phyloP scores from a whole-genome alignment of 345 rosid genomes.

The Camelina laxa region DNA sequence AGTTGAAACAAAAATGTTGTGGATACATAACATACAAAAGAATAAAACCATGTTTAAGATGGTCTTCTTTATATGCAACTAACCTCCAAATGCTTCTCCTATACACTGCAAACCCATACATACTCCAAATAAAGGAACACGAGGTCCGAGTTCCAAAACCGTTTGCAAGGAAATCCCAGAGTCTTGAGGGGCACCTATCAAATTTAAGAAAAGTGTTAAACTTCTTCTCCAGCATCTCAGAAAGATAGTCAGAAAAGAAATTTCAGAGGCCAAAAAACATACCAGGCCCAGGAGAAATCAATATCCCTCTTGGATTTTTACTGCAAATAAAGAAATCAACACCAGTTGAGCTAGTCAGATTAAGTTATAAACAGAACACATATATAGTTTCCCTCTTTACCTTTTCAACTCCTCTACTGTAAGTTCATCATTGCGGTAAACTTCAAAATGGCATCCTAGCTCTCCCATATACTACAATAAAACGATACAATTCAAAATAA shows the following conservation, averaged over 20 bases:
- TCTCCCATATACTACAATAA: constrained; percentile 87
- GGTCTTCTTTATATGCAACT: constrained; percentile 30
- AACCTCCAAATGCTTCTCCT: constrained; percentile 99
- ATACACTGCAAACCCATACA: constrained; percentile 98
- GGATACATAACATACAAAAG: background rate
- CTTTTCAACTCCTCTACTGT: constrained; percentile 83
- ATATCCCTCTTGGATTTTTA: constrained; percentile 90
- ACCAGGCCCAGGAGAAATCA: constrained; percentile 99
- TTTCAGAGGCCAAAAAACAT: background rate
- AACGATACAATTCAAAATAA: background rate
- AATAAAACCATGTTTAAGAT: background rate
- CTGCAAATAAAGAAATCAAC: constrained; percentile 47
- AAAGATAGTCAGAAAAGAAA: background rate
- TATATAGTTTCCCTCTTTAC: constrained; percentile 42
- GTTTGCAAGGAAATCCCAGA: constrained; percentile 96
- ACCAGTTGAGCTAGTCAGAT: background rate
- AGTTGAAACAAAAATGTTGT: constrained; percentile 5
- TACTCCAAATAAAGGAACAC: constrained; percentile 89
- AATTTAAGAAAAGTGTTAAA: background rate
- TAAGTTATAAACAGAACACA: constrained; percentile 7
- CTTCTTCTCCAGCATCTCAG: background rate
- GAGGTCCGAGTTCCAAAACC: constrained; percentile 90
- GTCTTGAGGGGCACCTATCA: constrained; percentile 81
- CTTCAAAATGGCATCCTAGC: constrained; percentile 83
- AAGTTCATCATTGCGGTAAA: constrained; percentile 89